Evolutionary conservation across 2,329 filamentous ascomycete genomes (phyloP), one percentile per base, ranked within the genome.

Genomic region (Rutstroemia sp.): DNA sequence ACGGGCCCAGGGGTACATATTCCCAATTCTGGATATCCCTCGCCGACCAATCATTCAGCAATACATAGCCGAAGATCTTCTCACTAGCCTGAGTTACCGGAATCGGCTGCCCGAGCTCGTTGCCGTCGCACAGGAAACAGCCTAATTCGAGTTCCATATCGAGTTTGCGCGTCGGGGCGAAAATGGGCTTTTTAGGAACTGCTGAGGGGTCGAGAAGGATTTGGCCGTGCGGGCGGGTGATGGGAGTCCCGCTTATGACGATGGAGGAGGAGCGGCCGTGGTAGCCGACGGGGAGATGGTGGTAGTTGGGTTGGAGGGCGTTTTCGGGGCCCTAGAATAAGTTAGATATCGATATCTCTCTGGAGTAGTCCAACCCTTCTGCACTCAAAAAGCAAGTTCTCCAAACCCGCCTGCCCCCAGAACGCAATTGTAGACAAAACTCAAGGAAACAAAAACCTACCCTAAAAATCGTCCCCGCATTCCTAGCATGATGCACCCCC

Each of bases 11-110:
- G 0, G 89, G 89, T 8, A 92, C 79, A 63, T 92, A 92, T 71
- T 95, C 89, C 88, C 88, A 94, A 0, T 80, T 80, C 68, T 95
- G 89, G 50, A 94, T 85, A 64, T 94, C 89, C 60, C 89, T 76
- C 4, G 89, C 89, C 54, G 85, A 89, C 89, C 89, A 95, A 71
- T 95, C 89, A 64, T 95, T 95, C 77, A 95, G 80, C 57, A 95
- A 72, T 0, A 94, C 89, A 25, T 89, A 77, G 14, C 89, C 89
- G 66, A 94, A 94, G 27, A 95, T 77, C 64, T 84, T 78, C 17
- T 88, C 79, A 53, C 85, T 82, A 0, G 89, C 89, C 46, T 64
- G 54, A 14, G 85, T 72, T 21, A 92, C 79, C 0, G 75, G 71
- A 19, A 94, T 77, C 0, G 83, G 78, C 54, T 79, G 73, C 6